Percentiles rank a stretch among this genome's conserved stretches.
Conservation (phyloP, 495 filamentous ascomycete species). For the Mytilinidion resinicola region DNA sequence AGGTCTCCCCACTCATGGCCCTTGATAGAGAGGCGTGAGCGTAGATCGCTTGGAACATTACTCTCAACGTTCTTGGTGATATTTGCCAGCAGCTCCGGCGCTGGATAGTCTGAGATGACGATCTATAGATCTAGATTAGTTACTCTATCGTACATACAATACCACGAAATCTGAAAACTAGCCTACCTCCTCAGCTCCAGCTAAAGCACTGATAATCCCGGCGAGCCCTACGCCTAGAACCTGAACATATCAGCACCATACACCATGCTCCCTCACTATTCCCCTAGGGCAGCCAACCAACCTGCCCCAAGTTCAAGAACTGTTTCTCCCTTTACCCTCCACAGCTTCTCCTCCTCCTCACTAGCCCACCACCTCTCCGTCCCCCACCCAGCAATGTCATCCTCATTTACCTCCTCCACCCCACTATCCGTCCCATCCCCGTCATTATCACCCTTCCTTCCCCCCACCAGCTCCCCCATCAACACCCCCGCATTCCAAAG, state of each 20-base stretch:
- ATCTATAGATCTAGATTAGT: constrained; percentile 13
- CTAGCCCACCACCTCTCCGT: constrained; percentile 21
- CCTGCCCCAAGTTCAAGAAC: constrained; percentile 59
- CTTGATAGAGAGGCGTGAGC: constrained; percentile 41
- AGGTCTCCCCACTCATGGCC: constrained; percentile 73
- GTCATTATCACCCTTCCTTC: constrained; percentile 10
- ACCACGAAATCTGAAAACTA: neutral
- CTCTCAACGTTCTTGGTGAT: constrained; percentile 54
- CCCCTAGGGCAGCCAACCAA: constrained; percentile 33
- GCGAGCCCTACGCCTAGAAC: constrained; percentile 64
- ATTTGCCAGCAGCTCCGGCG: constrained; percentile 51
- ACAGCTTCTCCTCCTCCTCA: constrained; percentile 32
- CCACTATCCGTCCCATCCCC: constrained; percentile 16
- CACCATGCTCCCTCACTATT: neutral
- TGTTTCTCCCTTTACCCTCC: constrained; percentile 46
- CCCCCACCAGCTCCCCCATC: constrained; percentile 63
- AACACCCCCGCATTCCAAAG: constrained; percentile 79
- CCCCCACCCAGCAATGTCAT: constrained; percentile 32
- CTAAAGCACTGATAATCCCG: constrained; percentile 59
- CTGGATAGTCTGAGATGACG: constrained; percentile 74
- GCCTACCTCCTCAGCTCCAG: constrained; percentile 52
- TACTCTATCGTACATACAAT: constrained; percentile 14
- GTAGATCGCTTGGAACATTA: constrained; percentile 41
- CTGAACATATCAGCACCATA: constrained; percentile 4
- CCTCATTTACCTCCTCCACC: neutral